Evolutionary conservation across 2,329 filamentous ascomycete species (phyloP).

Genomic region (Trematosphaeria pertusa): DNA sequence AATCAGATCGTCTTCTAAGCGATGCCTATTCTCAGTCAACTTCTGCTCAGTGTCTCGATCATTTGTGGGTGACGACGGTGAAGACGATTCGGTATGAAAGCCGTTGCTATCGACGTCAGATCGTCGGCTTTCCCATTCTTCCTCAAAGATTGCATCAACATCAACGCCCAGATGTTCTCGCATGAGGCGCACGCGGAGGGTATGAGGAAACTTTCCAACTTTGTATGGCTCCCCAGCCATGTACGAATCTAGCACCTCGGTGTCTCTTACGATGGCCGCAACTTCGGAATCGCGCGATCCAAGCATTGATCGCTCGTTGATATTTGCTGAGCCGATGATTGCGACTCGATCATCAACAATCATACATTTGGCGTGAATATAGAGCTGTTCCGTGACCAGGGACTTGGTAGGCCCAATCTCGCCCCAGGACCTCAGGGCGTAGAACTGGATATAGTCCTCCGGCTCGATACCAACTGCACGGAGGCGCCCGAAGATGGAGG

Average conservation of each 20-base stretch:
- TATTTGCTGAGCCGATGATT: slow-evolving; percentile 96
- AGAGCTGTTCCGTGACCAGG: slow-evolving; percentile 92
- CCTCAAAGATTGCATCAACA: slow-evolving; percentile 75
- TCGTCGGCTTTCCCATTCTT: slow-evolving; percentile 43
- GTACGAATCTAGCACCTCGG: slow-evolving; percentile 87
- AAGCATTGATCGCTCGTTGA: slow-evolving; percentile 96
- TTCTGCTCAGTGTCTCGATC: slow-evolving; percentile 48
- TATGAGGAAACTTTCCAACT: slow-evolving; percentile 91
- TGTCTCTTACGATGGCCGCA: slow-evolving; percentile 88
- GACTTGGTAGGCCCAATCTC: slow-evolving; percentile 82
- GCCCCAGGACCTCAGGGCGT: slow-evolving; percentile 90
- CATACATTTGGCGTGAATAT: slow-evolving; percentile 97
- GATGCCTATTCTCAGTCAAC: slow-evolving; percentile 48
- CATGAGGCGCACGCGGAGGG: slow-evolving; percentile 91
- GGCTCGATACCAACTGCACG: slow-evolving; percentile 83
- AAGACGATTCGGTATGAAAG: slow-evolving; percentile 45
- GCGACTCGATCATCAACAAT: slow-evolving; percentile 92
- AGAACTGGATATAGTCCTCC: slow-evolving; percentile 95
- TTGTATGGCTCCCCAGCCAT: slow-evolving; percentile 91
- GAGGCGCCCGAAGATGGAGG: slow-evolving; percentile 89
- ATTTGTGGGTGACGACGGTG: slow-evolving; percentile 40
- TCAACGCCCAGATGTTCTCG: slow-evolving; percentile 95
- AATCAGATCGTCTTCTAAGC: slow-evolving; percentile 63
- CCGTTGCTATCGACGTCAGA: slow-evolving; percentile 73
- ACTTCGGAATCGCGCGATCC: slow-evolving; percentile 91